Base-by-base conservation (phyloP, 2,329 filamentous ascomycete species). In the Aspergillus texensis region DNA sequence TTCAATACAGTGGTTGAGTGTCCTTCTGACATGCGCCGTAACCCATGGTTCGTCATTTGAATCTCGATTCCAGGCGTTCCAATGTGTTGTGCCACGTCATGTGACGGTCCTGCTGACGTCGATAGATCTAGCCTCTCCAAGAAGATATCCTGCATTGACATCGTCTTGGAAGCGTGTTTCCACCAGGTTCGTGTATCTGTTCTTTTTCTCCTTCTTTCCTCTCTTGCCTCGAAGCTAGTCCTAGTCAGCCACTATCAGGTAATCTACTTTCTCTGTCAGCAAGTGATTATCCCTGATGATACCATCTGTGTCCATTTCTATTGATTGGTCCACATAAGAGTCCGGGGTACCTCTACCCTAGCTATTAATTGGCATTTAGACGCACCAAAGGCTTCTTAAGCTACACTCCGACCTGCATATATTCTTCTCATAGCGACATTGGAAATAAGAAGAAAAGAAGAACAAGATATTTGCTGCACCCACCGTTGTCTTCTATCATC, bases 21-120 rank as follows among this genome's bases (percentile, higher is more conserved):
- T 34, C 32, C 28, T 36, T 53, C 16, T 24, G n/a, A 21, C 52
- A 54, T 36, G 30, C 32, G 28, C 52, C 16, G n/a, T 30, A 34
- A 54, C 32, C 30, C 52, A 54, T 36, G 50, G 50, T 54, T 54
- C 52, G 28, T 28, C 34, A 36, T 30, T 14, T 26, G 46, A 4
- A 46, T 50, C 14, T 26, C 28, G 3, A 54, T 11, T 53, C 28
- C 9, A 12, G n/a, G 36, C 43, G 3, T 19, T 21, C n/a, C 36
- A 30, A 36, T 6, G 32, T 36, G 30, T 19, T 32, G 50, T 53
- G 28, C 28, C 32, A 53, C 30, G 58, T 64, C 59, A 60, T 58
- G 61, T 63, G 59, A n/a, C 9, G n/a, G 56, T n/a, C 52, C 62
- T 62, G 62, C 60, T 61, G 56, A 63, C 64, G 39, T 67, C 68